These are phyloP conservation scores for Rhododendron henanense DNA, from an alignment of 148 eudicot genomes.

Conservation along the genomic window DNA sequence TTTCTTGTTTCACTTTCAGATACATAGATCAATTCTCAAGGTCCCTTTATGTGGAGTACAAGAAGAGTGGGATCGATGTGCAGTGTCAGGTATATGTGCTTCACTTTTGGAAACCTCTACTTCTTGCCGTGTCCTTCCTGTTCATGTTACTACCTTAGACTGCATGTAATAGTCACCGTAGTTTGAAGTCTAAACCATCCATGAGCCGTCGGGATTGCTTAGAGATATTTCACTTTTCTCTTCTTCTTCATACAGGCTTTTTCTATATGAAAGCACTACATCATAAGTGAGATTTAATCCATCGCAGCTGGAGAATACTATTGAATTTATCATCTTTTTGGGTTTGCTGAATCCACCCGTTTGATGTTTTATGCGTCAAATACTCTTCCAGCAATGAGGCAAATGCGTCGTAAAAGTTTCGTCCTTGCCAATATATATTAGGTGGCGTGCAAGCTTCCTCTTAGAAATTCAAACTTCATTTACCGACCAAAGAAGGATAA, in stretches of 20 bases:
- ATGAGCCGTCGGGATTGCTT: not conserved
- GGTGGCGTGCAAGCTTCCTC: slow-evolving; percentile 1
- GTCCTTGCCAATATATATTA: not conserved
- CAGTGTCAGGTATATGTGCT: slow-evolving; percentile 77
- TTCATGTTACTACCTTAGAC: not conserved
- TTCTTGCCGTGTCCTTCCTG: not conserved
- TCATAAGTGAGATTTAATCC: not conserved
- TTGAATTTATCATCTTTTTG: not conserved
- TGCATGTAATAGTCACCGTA: not conserved
- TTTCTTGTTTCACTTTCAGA: slow-evolving; percentile 27
- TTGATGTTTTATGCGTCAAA: not conserved
- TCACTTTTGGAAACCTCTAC: not conserved
- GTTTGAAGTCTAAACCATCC: not conserved
- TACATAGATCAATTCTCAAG: slow-evolving; percentile 71
- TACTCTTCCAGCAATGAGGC: slow-evolving; percentile 1
- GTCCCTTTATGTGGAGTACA: slow-evolving; percentile 66
- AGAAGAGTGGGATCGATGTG: slow-evolving; percentile 67
- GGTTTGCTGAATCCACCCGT: not conserved
- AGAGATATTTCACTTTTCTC: not conserved
- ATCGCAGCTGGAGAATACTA: not conserved
- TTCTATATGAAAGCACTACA: not conserved
- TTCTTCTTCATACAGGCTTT: not conserved
- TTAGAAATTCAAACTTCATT: not conserved
- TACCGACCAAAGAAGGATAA: not conserved
- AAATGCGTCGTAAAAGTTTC: not conserved